Percentiles rank a stretch among this genome's conserved stretches.
Conservation (phyloP, 2,329 filamentous ascomycete species). For the Helotiales sp. region DNA sequence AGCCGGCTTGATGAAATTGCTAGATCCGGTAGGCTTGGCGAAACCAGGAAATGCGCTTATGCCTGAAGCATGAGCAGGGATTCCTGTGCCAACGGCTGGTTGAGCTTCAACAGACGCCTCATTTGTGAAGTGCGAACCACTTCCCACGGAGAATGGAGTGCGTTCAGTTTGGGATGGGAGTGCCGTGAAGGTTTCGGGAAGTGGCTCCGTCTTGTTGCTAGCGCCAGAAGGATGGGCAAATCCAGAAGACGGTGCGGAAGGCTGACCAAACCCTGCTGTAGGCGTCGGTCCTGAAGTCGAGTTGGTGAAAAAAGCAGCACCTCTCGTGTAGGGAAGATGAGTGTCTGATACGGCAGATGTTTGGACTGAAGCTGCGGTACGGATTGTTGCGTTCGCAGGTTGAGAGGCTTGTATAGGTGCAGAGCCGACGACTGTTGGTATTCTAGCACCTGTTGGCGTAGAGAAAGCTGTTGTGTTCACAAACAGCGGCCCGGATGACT, state of each 20-base stretch:
- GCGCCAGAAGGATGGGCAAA: not conserved
- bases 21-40: not conserved
- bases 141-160: not conserved
- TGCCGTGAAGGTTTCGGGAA: not conserved
- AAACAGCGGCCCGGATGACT: not conserved
- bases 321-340: not conserved
- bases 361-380: not conserved
- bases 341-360: not conserved
- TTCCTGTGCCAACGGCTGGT: not conserved
- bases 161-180: not conserved
- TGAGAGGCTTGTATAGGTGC: not conserved
- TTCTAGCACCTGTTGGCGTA: not conserved
- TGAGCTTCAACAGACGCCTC: not conserved
- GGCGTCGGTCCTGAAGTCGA: not conserved
- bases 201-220: not conserved
- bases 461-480: not conserved
- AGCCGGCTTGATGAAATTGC: not conserved
- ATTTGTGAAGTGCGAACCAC: not conserved
- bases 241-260: not conserved
- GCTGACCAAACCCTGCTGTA: not conserved
- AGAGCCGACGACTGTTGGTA: not conserved
- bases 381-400: not conserved
- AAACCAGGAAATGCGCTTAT: not conserved
- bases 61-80: not conserved
- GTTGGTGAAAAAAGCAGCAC: not conserved